Percentiles rank a stretch among this genome's conserved stretches.
Evolutionary conservation across 768 basidiomycete genomes (phyloP).

Genomic region (Lactarius vividus): DNA sequence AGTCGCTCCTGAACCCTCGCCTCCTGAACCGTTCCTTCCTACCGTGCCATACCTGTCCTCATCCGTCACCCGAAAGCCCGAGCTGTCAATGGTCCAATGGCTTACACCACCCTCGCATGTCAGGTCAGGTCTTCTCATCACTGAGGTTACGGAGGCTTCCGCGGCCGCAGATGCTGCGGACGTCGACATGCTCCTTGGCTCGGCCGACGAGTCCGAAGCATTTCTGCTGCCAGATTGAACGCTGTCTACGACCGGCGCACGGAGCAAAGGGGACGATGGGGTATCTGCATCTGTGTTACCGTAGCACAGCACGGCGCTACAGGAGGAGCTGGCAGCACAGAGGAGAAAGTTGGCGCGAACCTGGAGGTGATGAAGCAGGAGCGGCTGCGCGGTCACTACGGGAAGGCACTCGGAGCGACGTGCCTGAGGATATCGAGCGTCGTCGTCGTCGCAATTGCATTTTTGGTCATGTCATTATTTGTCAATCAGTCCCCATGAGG

Average conservation of each 20-base stretch:
- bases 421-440: slow-evolving; percentile 52
- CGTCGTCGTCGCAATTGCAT: slow-evolving; percentile 58
- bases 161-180: not conserved
- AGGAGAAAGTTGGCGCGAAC: slow-evolving; percentile 50
- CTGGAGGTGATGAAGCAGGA: slow-evolving; percentile 42
- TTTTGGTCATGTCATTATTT: slow-evolving; percentile 67
- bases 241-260: not conserved
- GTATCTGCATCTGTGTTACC: too few relatives aligned
- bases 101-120: slow-evolving; percentile 26
- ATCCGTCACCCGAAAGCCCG: slow-evolving; percentile 37
- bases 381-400: slow-evolving; percentile 50
- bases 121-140: slow-evolving; percentile 22
- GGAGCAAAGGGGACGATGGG: not conserved
- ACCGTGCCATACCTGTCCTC: not conserved
- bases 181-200: slow-evolving; percentile 14
- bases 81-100: not conserved
- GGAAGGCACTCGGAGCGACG: slow-evolving; percentile 51
- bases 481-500: slow-evolving; percentile 56
- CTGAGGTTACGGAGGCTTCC: not conserved
- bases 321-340: slow-evolving; percentile 67
- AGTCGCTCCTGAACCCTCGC: slow-evolving; percentile 36
- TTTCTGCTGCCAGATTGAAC: slow-evolving; percentile 28
- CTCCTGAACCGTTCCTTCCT: not conserved
- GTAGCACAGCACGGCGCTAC: slow-evolving; percentile 44
- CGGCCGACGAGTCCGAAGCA: slow-evolving; percentile 26